phyloP scores from a whole-genome alignment of 331 rosid genomes.

The Dryas integrifolia region DNA sequence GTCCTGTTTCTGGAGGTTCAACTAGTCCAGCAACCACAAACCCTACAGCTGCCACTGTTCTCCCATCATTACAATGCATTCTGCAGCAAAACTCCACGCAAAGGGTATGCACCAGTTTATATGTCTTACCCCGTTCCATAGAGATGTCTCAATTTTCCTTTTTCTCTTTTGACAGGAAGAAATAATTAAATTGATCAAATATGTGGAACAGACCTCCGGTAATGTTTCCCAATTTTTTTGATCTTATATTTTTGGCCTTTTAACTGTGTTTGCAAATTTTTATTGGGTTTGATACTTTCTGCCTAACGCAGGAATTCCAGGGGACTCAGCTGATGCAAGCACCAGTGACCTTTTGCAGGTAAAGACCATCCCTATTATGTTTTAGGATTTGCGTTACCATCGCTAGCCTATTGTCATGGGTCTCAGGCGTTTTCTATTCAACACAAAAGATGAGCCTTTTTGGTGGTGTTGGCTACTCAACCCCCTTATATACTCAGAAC shows the following conservation, averaged over 20 bases:
- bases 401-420: too few species aligned
- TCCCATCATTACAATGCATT: conserved; percentile 71
- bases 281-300: conserved; percentile 34
- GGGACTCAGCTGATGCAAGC: conserved; percentile 57
- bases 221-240: conserved; percentile 29
- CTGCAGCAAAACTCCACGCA: conserved; percentile 73
- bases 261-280: conserved; percentile 17
- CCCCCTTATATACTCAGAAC: not conserved
- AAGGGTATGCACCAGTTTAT: conserved; percentile 50
- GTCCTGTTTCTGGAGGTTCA: conserved; percentile 49
- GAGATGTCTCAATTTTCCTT: conserved; percentile 15
- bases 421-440: not conserved
- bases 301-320: conserved; percentile 51
- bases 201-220: conserved; percentile 75
- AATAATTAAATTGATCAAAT: conserved; percentile 67
- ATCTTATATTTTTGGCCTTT: conserved; percentile 6
- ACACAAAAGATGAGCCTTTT: not conserved
- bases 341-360: conserved; percentile 62
- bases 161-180: conserved; percentile 64
- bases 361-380: not conserved
- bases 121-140: not conserved
- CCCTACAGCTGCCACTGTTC: conserved; percentile 46
- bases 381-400: too few species aligned
- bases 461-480: not conserved
- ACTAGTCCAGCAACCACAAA: conserved; percentile 44